Conservation (phyloP, 1,139 yeast species). For the Lodderomyces beijingensis region DNA sequence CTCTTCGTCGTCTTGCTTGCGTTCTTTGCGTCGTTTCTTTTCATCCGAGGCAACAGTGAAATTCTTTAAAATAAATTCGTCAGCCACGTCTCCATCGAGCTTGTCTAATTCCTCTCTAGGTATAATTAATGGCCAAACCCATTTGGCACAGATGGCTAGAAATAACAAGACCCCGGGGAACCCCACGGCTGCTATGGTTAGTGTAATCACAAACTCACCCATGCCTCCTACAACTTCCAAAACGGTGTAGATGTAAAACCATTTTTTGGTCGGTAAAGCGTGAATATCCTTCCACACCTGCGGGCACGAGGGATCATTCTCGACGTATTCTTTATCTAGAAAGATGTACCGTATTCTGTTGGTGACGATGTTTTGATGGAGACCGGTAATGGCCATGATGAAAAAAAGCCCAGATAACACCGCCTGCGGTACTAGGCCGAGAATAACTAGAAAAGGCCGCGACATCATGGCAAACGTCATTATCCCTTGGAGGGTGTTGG, state of each 20-base stretch:
- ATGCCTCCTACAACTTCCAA: conserved; percentile 66
- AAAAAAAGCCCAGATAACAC: conserved; percentile 89
- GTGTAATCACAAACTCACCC: conserved; percentile 80
- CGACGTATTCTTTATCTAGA: conserved; percentile 50
- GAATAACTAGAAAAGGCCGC: conserved; percentile 73
- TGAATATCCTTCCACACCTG: conserved; percentile 31
- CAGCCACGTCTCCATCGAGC: conserved; percentile 75
- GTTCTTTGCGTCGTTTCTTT: conserved; percentile 9
- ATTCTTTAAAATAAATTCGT: conserved; percentile 43
- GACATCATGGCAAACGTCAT: conserved; percentile 85
- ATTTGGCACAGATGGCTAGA: conserved; percentile 56
- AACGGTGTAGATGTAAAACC: conserved; percentile 51
- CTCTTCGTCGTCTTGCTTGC: conserved; percentile 10
- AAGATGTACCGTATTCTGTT: conserved; percentile 59
- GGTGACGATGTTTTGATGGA: conserved; percentile 63
- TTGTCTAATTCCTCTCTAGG: conserved; percentile 54
- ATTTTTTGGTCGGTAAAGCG: conserved; percentile 35
- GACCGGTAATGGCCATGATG: conserved; percentile 85
- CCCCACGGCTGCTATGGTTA: conserved; percentile 89
- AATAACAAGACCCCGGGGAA: conserved; percentile 76
- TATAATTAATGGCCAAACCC: conserved; percentile 67
- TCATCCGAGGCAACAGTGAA: conserved; percentile 20
- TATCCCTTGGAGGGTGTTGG: conserved; percentile 81
- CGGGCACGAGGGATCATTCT: conserved; percentile 33
- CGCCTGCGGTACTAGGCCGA: conserved; percentile 90